Conservation (phyloP, 441 rosid species). For the Euphorbia corollata region DNA sequence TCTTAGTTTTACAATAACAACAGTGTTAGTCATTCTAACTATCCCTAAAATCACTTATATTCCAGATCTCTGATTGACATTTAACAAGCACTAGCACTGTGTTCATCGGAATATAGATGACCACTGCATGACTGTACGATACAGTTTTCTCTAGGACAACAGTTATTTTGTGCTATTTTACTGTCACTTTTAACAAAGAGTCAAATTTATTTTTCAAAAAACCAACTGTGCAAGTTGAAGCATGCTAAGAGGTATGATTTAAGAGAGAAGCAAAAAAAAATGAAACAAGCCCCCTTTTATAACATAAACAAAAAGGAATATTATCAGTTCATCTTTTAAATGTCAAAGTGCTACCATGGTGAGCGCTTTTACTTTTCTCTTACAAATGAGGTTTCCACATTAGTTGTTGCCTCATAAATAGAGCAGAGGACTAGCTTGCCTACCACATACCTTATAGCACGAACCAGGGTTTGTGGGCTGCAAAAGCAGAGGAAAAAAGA, state of each 20-base stretch:
- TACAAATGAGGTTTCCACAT: not conserved
- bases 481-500: conserved; percentile 23
- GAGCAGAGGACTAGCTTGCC: conserved; percentile 2
- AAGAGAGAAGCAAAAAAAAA: not conserved
- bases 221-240: not conserved
- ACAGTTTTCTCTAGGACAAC: not conserved
- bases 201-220: not conserved
- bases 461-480: conserved; percentile 99
- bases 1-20: conserved; percentile 2
- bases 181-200: not conserved
- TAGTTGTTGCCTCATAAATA: not conserved
- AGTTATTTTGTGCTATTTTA: not conserved
- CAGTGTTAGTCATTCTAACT: not conserved
- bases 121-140: not conserved
- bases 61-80: not conserved
- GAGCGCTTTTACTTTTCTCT: not conserved
- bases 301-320: not conserved
- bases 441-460: conserved; percentile 79
- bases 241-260: not conserved
- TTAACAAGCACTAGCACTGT: not conserved
- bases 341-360: not conserved
- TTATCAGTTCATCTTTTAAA: not conserved
- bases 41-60: not conserved
- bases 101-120: not conserved
- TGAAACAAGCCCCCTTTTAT: not conserved